phyloP scores from a whole-genome alignment of 2,329 filamentous ascomycete species.

The Pseudogymnoascus sp. region DNA sequence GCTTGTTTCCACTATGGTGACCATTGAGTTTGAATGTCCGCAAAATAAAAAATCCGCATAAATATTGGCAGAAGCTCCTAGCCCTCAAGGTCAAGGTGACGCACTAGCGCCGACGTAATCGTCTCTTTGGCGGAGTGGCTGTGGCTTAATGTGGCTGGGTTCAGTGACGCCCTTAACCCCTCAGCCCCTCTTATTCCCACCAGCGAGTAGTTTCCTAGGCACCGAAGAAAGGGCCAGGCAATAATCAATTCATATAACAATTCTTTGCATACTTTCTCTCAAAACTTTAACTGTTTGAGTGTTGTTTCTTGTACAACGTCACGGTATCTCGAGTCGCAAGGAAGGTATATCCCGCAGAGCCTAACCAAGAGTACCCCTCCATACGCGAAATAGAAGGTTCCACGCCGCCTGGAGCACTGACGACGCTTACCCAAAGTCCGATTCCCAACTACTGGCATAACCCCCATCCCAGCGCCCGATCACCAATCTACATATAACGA shows the following conservation, averaged over 20 bases:
- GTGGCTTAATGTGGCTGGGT: slow-evolving; percentile 3
- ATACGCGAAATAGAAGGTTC: slow-evolving; percentile 9
- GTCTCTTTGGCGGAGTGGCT: not conserved
- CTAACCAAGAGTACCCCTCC: slow-evolving; percentile 3
- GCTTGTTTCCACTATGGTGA: not conserved
- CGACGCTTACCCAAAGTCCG: slow-evolving; percentile 1
- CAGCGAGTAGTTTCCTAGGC: not conserved
- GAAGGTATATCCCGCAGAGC: not conserved
- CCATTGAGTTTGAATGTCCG: not conserved
- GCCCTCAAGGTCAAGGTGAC: not conserved
- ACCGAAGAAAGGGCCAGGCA: not conserved
- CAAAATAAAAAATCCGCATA: not conserved
- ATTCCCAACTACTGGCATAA: slow-evolving; percentile 1
- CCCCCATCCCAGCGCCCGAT: not conserved
- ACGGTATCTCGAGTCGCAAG: not conserved
- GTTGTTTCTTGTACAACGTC: not conserved
- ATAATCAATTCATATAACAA: not conserved
- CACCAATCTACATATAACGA: not conserved
- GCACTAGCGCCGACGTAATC: slow-evolving; percentile 8
- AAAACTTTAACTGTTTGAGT: not conserved
- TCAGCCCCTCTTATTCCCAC: slow-evolving; percentile 1
- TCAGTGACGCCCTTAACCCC: slow-evolving; percentile 4
- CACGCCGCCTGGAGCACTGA: not conserved
- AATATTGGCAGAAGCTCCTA: not conserved
- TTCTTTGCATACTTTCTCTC: not conserved